phyloP scores from a whole-genome alignment of 208 protist genomes.

The Wallacemonas sp. region DNA sequence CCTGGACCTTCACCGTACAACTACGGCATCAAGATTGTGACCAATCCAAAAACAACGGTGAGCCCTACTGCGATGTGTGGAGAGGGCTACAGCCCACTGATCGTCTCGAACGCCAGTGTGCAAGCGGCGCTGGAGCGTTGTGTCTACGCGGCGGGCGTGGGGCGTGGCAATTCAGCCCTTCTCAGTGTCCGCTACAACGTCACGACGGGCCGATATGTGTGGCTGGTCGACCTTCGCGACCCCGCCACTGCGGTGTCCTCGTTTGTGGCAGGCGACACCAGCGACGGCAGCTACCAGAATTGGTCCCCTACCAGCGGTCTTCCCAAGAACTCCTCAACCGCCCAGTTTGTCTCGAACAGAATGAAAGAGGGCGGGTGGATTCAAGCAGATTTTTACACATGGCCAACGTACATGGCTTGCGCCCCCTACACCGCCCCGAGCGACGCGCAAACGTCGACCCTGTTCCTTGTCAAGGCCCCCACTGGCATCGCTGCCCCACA shows the following conservation, averaged over 20 bases:
- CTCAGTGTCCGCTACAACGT: slow-evolving; percentile 6
- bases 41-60: not conserved
- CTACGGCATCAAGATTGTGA: not conserved
- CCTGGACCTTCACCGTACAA: not conserved
- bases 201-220: not conserved
- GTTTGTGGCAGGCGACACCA: slow-evolving; percentile 7
- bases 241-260: not conserved
- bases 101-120: slow-evolving; percentile 1
- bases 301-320: not conserved
- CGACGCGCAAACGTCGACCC: not conserved
- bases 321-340: not conserved
- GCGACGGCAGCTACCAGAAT: not conserved
- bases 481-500: slow-evolving; percentile 1
- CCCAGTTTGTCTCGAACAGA: not conserved
- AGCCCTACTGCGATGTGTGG: slow-evolving; percentile 3
- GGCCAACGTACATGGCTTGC: slow-evolving; percentile 4
- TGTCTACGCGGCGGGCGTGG: not conserved
- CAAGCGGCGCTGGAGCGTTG: slow-evolving; percentile 6
- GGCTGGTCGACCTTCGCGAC: slow-evolving; percentile 1
- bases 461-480: slow-evolving; percentile 7
- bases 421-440: not conserved
- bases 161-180: not conserved
- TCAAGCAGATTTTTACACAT: not conserved
- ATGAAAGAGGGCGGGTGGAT: not conserved
- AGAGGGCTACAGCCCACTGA: slow-evolving; percentile 5